A percentile compares a stretch with the other conserved stretches of the same genome.
These are phyloP conservation scores for Pelargonium hybrid DNA, from an alignment of 441 rosid genomes.

Conservation along the genomic window DNA sequence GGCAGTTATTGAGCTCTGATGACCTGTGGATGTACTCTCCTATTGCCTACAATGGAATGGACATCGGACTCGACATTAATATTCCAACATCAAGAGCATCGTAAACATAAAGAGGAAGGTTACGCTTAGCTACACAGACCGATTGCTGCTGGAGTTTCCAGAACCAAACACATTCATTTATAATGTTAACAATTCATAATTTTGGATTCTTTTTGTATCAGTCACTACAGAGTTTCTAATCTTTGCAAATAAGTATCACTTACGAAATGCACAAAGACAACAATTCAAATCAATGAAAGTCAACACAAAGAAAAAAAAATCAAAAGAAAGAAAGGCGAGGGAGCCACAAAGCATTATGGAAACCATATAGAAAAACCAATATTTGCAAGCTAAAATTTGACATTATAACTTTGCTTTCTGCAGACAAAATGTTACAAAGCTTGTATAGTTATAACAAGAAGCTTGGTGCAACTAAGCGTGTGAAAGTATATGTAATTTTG, in stretches of 20 bases:
- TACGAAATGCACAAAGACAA: too few species aligned
- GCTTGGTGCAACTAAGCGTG: not conserved
- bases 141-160: not conserved
- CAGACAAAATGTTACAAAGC: not conserved
- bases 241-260: not conserved
- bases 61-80: constrained; percentile 50
- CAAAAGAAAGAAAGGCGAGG: too few species aligned
- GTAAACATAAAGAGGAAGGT: constrained; percentile 9
- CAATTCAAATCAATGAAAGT: too few species aligned
- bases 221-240: not conserved
- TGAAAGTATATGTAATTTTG: not conserved
- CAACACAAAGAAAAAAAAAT: too few species aligned
- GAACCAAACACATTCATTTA: not conserved
- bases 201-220: not conserved
- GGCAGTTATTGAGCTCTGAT: constrained; percentile 62
- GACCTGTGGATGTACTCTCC: constrained; percentile 74
- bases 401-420: not conserved
- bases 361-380: not conserved
- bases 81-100: constrained; percentile 21
- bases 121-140: not conserved
- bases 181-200: not conserved
- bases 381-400: not conserved
- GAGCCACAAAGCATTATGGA: too few species aligned
- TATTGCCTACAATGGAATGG: constrained; percentile 63
- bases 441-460: not conserved